Evolutionary conservation across 1,139 yeast genomes (phyloP).

Genomic region (Wickerhamomyces sp.): DNA sequence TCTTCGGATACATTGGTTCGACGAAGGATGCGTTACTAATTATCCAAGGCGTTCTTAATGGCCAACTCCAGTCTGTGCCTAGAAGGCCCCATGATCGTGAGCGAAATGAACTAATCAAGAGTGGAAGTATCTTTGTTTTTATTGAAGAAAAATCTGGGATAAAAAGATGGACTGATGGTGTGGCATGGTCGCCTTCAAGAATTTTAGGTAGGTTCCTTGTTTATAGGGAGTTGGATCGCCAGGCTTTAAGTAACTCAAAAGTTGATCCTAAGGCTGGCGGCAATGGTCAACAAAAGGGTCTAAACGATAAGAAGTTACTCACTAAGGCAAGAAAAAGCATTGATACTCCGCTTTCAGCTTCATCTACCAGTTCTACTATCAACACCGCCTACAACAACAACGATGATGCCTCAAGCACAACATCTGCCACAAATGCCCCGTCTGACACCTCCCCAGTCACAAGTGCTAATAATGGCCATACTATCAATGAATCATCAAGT

Average conservation of each 20-base stretch:
- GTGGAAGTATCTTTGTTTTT: constrained; percentile 83
- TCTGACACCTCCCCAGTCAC: too few species aligned
- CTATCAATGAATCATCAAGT: constrained; percentile 6
- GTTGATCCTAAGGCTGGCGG: constrained; percentile 1
- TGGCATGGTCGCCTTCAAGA: constrained; percentile 88
- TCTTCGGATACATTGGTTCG: constrained; percentile 71
- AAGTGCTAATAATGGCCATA: too few species aligned
- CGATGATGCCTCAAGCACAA: background rate
- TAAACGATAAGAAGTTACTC: background rate
- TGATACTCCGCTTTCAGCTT: background rate
- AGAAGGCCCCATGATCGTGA: constrained; percentile 84
- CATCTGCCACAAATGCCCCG: too few species aligned
- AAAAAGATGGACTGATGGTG: constrained; percentile 93
- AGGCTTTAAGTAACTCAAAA: constrained; percentile 27
- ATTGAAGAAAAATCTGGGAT: constrained; percentile 80
- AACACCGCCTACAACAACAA: background rate
- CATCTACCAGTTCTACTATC: background rate
- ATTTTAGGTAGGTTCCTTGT: constrained; percentile 80
- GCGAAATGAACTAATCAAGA: constrained; percentile 55
- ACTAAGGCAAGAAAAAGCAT: constrained; percentile 26
- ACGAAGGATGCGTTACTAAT: constrained; percentile 80
- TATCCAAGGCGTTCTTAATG: constrained; percentile 72
- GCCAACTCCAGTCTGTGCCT: constrained; percentile 58
- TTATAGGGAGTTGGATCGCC: constrained; percentile 71
- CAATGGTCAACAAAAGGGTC: constrained; percentile 5